phyloP scores from a whole-genome alignment of 495 filamentous ascomycete genomes.

The Schizothecium vesticola region DNA sequence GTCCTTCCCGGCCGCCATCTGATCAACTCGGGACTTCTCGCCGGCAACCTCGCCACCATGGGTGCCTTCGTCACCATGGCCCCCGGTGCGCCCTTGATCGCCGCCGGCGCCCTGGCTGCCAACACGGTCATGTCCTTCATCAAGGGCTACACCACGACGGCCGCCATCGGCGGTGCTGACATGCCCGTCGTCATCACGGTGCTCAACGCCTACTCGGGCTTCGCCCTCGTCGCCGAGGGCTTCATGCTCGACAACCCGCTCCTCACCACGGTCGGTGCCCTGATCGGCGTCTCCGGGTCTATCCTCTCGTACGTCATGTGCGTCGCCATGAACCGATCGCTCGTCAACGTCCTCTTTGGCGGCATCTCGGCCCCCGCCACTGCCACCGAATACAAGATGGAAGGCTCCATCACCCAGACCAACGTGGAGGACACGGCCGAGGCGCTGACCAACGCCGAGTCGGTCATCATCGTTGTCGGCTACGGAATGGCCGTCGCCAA shows the following conservation, averaged over 20 bases:
- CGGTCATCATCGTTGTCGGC: slow-evolving; percentile 75
- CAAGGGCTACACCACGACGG: slow-evolving; percentile 76
- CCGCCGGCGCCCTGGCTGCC: slow-evolving; percentile 63
- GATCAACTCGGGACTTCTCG: slow-evolving; percentile 64
- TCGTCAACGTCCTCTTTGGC: slow-evolving; percentile 77
- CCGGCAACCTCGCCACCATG: slow-evolving; percentile 70
- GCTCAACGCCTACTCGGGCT: slow-evolving; percentile 78
- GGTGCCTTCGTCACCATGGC: slow-evolving; percentile 72
- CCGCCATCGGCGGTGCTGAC: slow-evolving; percentile 79
- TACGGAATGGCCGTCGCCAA: slow-evolving; percentile 88
- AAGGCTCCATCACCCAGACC: slow-evolving; percentile 65
- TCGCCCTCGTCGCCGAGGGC: slow-evolving; percentile 76
- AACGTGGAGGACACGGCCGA: slow-evolving; percentile 71
- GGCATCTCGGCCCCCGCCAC: slow-evolving; percentile 59
- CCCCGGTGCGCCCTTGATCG: slow-evolving; percentile 65
- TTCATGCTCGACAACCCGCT: slow-evolving; percentile 83
- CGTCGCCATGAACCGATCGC: slow-evolving; percentile 75
- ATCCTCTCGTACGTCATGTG: slow-evolving; percentile 81
- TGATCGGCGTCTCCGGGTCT: slow-evolving; percentile 76
- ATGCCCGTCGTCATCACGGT: slow-evolving; percentile 86
- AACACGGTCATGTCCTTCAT: slow-evolving; percentile 71
- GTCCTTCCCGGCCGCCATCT: slow-evolving; percentile 63
- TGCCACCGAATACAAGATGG: slow-evolving; percentile 59
- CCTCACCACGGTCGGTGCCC: slow-evolving; percentile 69
- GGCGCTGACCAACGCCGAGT: slow-evolving; percentile 61